Evolutionary conservation across 2,329 filamentous ascomycete species (phyloP).

Genomic region (Aspergillus sergii): DNA sequence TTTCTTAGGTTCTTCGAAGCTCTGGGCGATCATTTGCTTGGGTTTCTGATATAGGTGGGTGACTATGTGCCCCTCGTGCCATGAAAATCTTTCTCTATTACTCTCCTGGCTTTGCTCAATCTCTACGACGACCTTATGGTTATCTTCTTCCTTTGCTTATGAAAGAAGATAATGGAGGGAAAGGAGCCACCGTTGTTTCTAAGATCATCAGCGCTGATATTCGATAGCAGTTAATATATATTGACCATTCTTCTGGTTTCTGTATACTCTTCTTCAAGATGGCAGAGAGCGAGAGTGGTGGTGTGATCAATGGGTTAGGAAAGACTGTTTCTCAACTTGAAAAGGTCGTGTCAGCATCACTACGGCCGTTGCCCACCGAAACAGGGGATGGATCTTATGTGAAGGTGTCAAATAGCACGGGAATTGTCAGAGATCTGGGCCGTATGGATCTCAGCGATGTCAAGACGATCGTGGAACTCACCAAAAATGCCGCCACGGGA

Average conservation of each 20-base stretch:
- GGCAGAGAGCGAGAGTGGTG: constrained; percentile 21
- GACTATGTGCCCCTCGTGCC: background rate
- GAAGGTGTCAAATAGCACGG: constrained; percentile 35
- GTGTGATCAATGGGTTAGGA: constrained; percentile 35
- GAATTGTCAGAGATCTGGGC: constrained; percentile 49
- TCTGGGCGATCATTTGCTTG: background rate
- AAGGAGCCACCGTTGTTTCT: background rate
- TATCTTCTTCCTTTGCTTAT: background rate
- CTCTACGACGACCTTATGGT: background rate
- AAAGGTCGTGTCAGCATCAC: constrained; percentile 44
- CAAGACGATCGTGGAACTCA: constrained; percentile 41
- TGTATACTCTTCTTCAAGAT: constrained; percentile 16
- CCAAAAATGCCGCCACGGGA: constrained; percentile 50
- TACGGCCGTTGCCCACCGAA: constrained; percentile 45
- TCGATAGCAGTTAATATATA: background rate
- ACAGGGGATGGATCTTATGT: constrained; percentile 47
- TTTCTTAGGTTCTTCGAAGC: background rate
- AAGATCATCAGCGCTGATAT: background rate
- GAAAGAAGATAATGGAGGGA: background rate
- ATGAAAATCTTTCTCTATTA: background rate
- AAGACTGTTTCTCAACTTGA: constrained; percentile 41
- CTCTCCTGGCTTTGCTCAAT: background rate
- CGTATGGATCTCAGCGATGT: constrained; percentile 52
- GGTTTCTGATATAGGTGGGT: background rate
- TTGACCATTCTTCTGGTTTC: background rate